Evolutionary conservation across 2,329 filamentous ascomycete genomes (phyloP), one percentile per base, ranked within the genome.

Genomic region (Venturia aucupariae): DNA sequence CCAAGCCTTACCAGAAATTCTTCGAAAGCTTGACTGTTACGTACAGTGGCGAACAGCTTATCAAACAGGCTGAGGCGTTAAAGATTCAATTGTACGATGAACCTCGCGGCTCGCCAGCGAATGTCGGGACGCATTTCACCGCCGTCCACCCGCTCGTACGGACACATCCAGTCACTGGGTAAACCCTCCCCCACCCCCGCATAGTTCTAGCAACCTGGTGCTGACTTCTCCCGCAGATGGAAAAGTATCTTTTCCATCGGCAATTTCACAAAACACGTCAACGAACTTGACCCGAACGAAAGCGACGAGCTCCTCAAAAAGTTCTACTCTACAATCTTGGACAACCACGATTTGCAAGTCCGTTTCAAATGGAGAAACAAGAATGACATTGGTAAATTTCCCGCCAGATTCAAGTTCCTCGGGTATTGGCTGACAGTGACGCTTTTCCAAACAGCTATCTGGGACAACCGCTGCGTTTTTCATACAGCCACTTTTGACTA

Each of bases 401-500:
- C 19, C 27, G 8, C 6, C 1, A n/a, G n/a, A n/a, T n/a, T 3
- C 5, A 54, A 54, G 15, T 17, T 27, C 3, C 27, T 30, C 1
- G 48, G 48, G 19, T 19, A 27, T 3, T 19, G 17, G 17, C 39
- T 32, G 48, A 35, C 51, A 4, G 32, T n/a, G 4, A 8, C n/a
- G n/a, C n/a, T 41, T 1, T 24, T 60, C 24, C n/a, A n/a, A 48
- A 51, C 30, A 75, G 80, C 83, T 2, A 84, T 88, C 66, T 88
- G 85, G 85, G 85, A 88, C 69, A 88, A 87, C 66, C 74, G 82
- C 10, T 79, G 78, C 60, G 77, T 77, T 0, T 83, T 81, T 67
- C 83, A 85, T 67, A 79, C 79, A 46, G 83, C 83, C 0, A 87
- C 82, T 0, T 85, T 81, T 67, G 85, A 87, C 67, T 86, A 86